Percentiles rank a stretch among this genome's conserved stretches.
These are phyloP conservation scores for Salix caprea DNA, from an alignment of 345 rosid genomes.

Conservation along the genomic window DNA sequence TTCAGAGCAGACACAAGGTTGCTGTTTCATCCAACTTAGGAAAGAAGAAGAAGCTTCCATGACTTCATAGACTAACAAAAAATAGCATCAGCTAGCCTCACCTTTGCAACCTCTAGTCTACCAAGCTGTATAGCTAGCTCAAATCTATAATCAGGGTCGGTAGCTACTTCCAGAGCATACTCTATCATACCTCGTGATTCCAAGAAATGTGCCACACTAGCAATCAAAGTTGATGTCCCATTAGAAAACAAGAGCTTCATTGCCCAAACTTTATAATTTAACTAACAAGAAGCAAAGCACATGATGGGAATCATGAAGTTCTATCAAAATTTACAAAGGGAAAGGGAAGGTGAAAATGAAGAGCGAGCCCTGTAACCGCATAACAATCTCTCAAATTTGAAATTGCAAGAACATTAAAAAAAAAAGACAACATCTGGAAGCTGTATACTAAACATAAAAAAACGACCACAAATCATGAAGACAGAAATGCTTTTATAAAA, in stretches of 20 bases:
- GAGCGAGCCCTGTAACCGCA: neutral
- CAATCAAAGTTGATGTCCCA: constrained; percentile 23
- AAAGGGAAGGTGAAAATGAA: no score
- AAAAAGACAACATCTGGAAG: no score
- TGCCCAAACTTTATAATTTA: neutral
- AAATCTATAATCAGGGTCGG: constrained; percentile 92
- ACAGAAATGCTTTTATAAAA: neutral
- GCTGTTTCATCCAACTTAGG: neutral
- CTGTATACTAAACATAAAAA: neutral
- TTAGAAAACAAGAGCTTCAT: neutral
- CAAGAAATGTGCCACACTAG: constrained; percentile 95
- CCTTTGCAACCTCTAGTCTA: constrained; percentile 89
- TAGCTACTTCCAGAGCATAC: constrained; percentile 94
- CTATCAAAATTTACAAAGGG: neutral
- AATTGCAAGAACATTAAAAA: neutral
- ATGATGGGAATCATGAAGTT: neutral
- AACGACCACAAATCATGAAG: neutral
- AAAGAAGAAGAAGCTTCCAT: neutral
- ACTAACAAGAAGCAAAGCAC: neutral
- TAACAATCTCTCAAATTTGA: neutral
- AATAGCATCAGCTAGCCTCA: constrained; percentile 21
- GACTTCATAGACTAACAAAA: neutral
- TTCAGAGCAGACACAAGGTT: constrained; percentile 6
- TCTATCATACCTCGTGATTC: constrained; percentile 97
- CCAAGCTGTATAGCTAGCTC: constrained; percentile 96